Evolutionary conservation across 2,329 filamentous ascomycete genomes (phyloP), one percentile per base, ranked within the genome.

Genomic region (Hymenoscyphus repandus): DNA sequence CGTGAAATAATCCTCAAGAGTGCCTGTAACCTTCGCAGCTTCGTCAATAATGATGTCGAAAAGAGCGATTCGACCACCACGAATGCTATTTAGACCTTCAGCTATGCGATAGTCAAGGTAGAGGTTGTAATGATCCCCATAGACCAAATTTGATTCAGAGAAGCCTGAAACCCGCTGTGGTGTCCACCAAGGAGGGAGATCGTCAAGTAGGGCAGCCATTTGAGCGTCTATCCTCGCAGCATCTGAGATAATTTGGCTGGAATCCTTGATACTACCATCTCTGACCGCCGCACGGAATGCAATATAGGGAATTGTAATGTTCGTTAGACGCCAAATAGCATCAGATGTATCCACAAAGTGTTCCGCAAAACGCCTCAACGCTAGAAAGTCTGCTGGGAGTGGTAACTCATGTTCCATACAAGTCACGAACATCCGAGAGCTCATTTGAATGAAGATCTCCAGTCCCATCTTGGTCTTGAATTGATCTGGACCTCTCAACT

Each of bases 391-490:
- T 31, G 69, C 62, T 9, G 76, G 76, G 69, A 78, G 75, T 6
- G 75, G 72, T 33, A 73, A 61, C 15, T 71, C 70, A 46, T 69
- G 70, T 53, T 77, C 74, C 33, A 77, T 71, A 59, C 76, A 78
- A 56, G 69, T 74, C 55, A 78, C 72, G 48, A 76, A 67, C 32
- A 75, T 70, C 44, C 71, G 73, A 51, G 77, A 70, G 33, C 69
- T 75, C 40, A 78, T 69, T 73, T 77, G 76, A 48, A 73, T 68
- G 57, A 79, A 79, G 74, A 79, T 77, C 50, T 72, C 69, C 31
- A 70, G 64, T 3, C 75, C 74, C 4, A 72, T 72, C 44, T 66
- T 66, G 13, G 73, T 75, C 41, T 61, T 62, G 57, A 78, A 76
- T 53, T 77, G 75, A 3, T 61, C 62, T 6, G 67, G 55, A 15